Percentiles rank a stretch among this genome's conserved stretches.
Conservation (phyloP, 768 basidiomycete species). For the Clitopilus passeckerianus region DNA sequence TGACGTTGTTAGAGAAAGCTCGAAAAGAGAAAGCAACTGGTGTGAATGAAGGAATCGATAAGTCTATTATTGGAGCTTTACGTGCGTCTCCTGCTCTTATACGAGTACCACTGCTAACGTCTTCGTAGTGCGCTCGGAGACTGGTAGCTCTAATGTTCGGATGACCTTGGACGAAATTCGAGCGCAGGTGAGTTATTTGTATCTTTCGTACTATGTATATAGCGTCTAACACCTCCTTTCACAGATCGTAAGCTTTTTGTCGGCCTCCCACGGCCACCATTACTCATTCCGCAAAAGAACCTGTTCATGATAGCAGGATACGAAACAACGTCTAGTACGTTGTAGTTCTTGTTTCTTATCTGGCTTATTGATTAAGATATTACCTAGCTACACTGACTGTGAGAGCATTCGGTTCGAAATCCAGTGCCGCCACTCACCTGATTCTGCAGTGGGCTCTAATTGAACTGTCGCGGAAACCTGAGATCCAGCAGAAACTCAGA, state of each 20-base stretch:
- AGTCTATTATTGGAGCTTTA: constrained; percentile 34
- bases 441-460: constrained; percentile 48
- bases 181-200: constrained; percentile 23
- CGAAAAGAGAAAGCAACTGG: constrained; percentile 26
- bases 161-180: constrained; percentile 32
- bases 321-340: constrained; percentile 47
- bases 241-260: constrained; percentile 9
- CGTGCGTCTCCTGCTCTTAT: constrained; percentile 15
- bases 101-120: not conserved
- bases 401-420: not conserved
- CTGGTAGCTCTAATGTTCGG: constrained; percentile 20
- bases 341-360: not conserved
- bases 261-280: not conserved
- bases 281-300: constrained; percentile 18
- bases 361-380: not conserved
- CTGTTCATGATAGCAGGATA: constrained; percentile 36
- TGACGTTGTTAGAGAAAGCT: constrained; percentile 30
- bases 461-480: constrained; percentile 40
- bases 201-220: not conserved
- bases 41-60: constrained; percentile 23
- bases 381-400: constrained; percentile 32
- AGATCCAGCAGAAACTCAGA: constrained; percentile 43
- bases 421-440: not conserved
- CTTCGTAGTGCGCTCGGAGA: constrained; percentile 29
- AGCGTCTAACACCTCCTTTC: no score